Percentiles rank a stretch among this genome's conserved stretches.
These are phyloP conservation scores for Zygosaccharomyces siamensis DNA, from an alignment of 805 yeast genomes.

Conservation along the genomic window DNA sequence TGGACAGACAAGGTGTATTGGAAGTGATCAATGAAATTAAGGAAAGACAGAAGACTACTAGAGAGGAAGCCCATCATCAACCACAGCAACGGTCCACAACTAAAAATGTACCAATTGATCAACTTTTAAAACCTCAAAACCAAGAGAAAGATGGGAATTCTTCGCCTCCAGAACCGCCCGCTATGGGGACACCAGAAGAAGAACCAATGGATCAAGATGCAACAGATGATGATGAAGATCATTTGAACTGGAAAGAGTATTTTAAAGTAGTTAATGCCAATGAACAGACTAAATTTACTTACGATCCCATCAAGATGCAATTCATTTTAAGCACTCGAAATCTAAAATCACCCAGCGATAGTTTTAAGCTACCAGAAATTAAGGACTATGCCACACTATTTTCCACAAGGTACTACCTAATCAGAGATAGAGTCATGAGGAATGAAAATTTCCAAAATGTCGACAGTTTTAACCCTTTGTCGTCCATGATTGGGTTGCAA, in stretches of 20 bases:
- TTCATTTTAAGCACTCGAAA: conserved; percentile 39
- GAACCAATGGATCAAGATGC: conserved; percentile 5
- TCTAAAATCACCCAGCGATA: conserved; percentile 9
- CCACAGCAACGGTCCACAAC: neutral
- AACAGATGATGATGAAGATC: conserved; percentile 19
- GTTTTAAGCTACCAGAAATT: conserved; percentile 25
- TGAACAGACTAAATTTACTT: conserved; percentile 59
- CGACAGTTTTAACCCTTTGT: conserved; percentile 34
- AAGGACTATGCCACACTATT: conserved; percentile 40
- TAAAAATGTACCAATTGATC: conserved; percentile 1
- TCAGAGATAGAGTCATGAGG: conserved; percentile 67
- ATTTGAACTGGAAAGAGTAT: conserved; percentile 65
- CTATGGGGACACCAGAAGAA: conserved; percentile 1
- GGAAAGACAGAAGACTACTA: conserved; percentile 29
- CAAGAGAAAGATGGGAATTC: neutral
- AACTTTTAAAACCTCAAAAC: neutral
- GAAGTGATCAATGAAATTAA: conserved; percentile 59
- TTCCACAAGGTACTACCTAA: conserved; percentile 52
- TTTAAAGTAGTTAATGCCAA: conserved; percentile 61
- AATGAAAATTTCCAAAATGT: conserved; percentile 63
- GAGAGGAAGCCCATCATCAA: neutral
- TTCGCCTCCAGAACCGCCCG: conserved; percentile 5
- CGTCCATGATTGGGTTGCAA: conserved; percentile 29
- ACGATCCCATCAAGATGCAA: conserved; percentile 58
- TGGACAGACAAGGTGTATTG: conserved; percentile 67